Evolutionary conservation across 2,329 filamentous ascomycete genomes (phyloP).

Genomic region (Emmonsiellopsis sp.): DNA sequence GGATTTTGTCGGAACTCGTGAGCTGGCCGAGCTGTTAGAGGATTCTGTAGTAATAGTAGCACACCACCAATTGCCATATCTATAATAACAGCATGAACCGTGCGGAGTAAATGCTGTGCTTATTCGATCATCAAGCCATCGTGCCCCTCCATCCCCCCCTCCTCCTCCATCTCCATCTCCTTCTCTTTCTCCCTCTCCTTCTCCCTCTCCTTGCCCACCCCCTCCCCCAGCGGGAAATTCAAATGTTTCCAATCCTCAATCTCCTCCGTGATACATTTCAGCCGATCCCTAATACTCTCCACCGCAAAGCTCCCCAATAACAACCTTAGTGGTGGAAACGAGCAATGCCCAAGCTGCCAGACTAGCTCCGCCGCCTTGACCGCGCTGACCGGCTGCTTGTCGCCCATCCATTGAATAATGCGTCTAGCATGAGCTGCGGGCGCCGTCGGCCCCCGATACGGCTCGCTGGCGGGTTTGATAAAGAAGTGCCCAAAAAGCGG

Average conservation of each 20-base stretch:
- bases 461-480: constrained; percentile 73
- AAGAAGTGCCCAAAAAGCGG: constrained; percentile 88
- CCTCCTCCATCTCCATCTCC: not conserved
- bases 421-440: constrained; percentile 81
- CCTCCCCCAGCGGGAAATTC: constrained; percentile 47
- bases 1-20: too few species aligned
- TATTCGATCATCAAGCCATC: too few species aligned
- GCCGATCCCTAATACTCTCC: constrained; percentile 82
- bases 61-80: too few species aligned
- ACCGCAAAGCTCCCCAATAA: constrained; percentile 91
- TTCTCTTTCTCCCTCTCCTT: not conserved
- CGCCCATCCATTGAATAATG: constrained; percentile 90
- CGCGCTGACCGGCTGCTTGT: constrained; percentile 83
- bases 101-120: too few species aligned
- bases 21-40: too few species aligned
- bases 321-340: constrained; percentile 78
- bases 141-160: too few species aligned
- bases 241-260: constrained; percentile 88
- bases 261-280: constrained; percentile 89
- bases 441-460: constrained; percentile 66
- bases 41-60: too few species aligned
- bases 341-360: constrained; percentile 91
- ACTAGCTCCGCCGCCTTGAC: constrained; percentile 88
- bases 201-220: constrained; percentile 14
- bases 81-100: too few species aligned